Conservation (phyloP, 176 grass and related monocot genomes). For the Ampelocalamus luodianensis region DNA sequence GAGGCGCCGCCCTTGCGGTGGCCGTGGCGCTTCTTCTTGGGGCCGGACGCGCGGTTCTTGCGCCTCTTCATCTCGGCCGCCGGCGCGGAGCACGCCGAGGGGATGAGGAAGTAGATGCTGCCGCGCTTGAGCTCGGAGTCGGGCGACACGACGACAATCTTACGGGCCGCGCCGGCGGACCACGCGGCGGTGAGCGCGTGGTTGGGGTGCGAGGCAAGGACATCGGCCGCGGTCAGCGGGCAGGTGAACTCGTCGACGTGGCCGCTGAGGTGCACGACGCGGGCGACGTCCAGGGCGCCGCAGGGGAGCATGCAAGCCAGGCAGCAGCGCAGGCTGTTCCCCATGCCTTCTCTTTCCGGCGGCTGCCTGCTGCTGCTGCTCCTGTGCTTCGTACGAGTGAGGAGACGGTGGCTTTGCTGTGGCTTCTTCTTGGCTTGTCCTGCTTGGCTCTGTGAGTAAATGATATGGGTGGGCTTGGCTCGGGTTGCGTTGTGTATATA, state of each 20-base stretch:
- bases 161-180: conserved; percentile 50
- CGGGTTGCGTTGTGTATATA: conserved; percentile 26
- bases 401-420: background rate
- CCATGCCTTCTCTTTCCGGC: conserved; percentile 46
- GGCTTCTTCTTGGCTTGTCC: background rate
- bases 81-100: conserved; percentile 59
- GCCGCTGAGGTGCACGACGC: conserved; percentile 87
- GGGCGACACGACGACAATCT: conserved; percentile 75
- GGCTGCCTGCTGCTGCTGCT: background rate
- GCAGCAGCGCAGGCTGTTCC: conserved; percentile 93
- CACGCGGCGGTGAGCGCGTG: conserved; percentile 80
- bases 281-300: conserved; percentile 89
- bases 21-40: conserved; percentile 43
- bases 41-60: conserved; percentile 18
- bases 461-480: conserved; percentile 20
- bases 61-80: conserved; percentile 49
- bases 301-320: conserved; percentile 94
- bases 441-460: background rate
- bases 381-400: background rate
- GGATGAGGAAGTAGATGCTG: conserved; percentile 92
- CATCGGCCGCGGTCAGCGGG: conserved; percentile 66
- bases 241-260: conserved; percentile 81
- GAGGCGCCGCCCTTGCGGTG: conserved; percentile 21
- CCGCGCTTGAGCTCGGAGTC: conserved; percentile 91
- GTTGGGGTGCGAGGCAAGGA: conserved; percentile 82